These are phyloP conservation scores for Periconia digitata DNA, from an alignment of 2,329 filamentous ascomycete genomes.

Conservation along the genomic window DNA sequence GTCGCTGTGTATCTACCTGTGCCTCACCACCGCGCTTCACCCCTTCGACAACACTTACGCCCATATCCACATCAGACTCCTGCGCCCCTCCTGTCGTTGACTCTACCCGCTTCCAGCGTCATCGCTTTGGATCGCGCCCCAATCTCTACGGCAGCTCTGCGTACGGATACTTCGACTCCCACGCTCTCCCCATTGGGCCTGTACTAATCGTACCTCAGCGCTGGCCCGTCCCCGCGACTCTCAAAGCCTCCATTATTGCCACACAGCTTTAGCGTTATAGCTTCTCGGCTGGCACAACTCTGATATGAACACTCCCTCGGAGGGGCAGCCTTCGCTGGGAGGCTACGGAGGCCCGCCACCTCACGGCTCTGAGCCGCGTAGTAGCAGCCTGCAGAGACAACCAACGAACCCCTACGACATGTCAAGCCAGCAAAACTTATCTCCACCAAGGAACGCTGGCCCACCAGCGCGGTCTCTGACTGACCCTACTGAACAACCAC, in stretches of 20 bases:
- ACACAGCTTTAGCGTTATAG: conserved; percentile 9
- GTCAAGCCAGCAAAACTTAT: conserved; percentile 23
- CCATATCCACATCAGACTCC: conserved; percentile 6
- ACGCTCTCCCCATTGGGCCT: not conserved
- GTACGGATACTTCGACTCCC: not conserved
- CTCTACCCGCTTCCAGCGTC: not conserved
- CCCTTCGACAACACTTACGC: conserved; percentile 16
- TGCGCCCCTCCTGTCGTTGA: conserved; percentile 5
- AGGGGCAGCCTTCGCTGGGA: conserved; percentile 39
- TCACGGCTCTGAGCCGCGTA: conserved; percentile 33
- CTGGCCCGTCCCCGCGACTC: conserved; percentile 7
- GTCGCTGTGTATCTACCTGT: conserved; percentile 3
- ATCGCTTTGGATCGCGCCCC: not conserved
- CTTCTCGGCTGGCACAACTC: conserved; percentile 30
- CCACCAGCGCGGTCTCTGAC: conserved; percentile 29
- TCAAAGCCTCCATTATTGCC: not conserved
- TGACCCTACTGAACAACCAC: conserved; percentile 26
- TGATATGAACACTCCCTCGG: conserved; percentile 38
- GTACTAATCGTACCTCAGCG: not conserved
- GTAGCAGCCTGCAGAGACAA: conserved; percentile 33
- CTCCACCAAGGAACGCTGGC: conserved; percentile 25
- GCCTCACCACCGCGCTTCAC: conserved; percentile 12
- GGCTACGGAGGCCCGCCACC: conserved; percentile 28
- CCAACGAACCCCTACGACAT: conserved; percentile 33
- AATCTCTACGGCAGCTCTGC: not conserved